Evolutionary conservation across 768 basidiomycete genomes (phyloP).

Genomic region (Lactarius tabidus): DNA sequence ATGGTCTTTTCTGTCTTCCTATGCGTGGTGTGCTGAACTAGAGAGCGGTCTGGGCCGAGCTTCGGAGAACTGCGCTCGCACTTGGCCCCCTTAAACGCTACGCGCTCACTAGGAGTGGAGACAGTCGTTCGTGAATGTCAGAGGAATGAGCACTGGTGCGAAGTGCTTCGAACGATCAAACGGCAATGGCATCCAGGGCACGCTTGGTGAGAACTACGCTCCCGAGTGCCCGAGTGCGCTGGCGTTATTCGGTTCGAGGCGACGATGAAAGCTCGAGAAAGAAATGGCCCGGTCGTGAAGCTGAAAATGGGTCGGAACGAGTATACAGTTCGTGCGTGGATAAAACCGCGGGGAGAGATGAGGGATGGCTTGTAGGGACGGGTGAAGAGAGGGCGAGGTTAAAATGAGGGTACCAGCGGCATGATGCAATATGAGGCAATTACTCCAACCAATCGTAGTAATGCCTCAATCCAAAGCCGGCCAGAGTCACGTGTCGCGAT

Average conservation of each 20-base stretch:
- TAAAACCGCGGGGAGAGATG: neutral
- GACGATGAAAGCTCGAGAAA: neutral
- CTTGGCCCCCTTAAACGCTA: conserved; percentile 5
- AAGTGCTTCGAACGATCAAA: neutral
- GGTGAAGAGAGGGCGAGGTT: neutral
- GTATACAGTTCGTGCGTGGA: neutral
- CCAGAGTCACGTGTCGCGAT: conserved; percentile 2
- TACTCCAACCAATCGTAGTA: conserved; percentile 15
- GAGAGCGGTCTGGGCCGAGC: conserved; percentile 20
- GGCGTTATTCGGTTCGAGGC: neutral
- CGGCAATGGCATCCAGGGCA: conserved; percentile 23
- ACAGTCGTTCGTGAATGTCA: neutral
- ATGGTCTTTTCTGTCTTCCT: too few relatives aligned
- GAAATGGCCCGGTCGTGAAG: neutral
- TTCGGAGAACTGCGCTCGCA: conserved; percentile 37
- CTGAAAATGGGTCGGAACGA: neutral
- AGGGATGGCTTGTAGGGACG: neutral
- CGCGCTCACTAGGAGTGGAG: neutral
- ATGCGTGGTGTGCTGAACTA: neutral
- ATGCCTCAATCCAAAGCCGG: conserved; percentile 11
- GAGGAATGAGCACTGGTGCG: neutral
- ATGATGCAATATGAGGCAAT: conserved; percentile 17
- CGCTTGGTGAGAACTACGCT: conserved; percentile 48
- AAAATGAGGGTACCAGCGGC: neutral
- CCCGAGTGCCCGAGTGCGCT: conserved; percentile 36